phyloP scores from a whole-genome alignment of 495 filamentous ascomycete species.

The Astrocystis sublimbata region DNA sequence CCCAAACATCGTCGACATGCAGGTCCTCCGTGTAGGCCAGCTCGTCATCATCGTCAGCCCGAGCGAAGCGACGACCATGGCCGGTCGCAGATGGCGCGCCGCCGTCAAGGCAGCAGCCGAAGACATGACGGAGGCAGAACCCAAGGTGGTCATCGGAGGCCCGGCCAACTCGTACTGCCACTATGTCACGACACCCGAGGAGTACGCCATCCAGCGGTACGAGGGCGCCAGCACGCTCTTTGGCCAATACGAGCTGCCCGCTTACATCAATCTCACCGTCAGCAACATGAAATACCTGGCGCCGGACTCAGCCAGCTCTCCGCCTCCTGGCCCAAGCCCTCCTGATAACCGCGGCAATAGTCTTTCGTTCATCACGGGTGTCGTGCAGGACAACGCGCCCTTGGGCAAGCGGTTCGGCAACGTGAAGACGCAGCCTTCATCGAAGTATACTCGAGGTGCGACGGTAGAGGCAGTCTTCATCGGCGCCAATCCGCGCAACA shows the following conservation, averaged over 20 bases:
- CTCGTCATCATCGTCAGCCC: slow-evolving; percentile 83
- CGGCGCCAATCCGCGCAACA: slow-evolving; percentile 89
- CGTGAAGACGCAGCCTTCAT: slow-evolving; percentile 56
- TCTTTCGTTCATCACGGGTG: slow-evolving; percentile 76
- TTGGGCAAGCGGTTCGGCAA: slow-evolving; percentile 71
- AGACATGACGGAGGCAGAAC: slow-evolving; percentile 35
- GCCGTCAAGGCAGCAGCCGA: slow-evolving; percentile 61
- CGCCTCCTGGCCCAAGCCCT: slow-evolving; percentile 64
- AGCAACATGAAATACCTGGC: slow-evolving; percentile 70
- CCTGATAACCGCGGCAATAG: slow-evolving; percentile 75
- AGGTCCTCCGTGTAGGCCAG: slow-evolving; percentile 87
- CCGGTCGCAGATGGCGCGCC: slow-evolving; percentile 83
- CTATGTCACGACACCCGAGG: slow-evolving; percentile 87
- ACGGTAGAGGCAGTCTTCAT: slow-evolving; percentile 72
- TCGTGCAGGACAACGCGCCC: slow-evolving; percentile 72
- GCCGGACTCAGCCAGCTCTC: slow-evolving; percentile 45
- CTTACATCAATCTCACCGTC: slow-evolving; percentile 82
- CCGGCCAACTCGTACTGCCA: slow-evolving; percentile 94
- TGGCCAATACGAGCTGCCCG: slow-evolving; percentile 78
- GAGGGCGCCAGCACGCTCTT: slow-evolving; percentile 95
- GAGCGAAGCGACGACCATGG: slow-evolving; percentile 92
- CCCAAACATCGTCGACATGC: slow-evolving; percentile 90
- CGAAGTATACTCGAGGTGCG: slow-evolving; percentile 61
- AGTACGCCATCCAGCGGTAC: slow-evolving; percentile 89
- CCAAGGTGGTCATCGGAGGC: slow-evolving; percentile 71